Conservation (phyloP, 768 basidiomycete genomes). For the Xerocomus spinulosus region DNA sequence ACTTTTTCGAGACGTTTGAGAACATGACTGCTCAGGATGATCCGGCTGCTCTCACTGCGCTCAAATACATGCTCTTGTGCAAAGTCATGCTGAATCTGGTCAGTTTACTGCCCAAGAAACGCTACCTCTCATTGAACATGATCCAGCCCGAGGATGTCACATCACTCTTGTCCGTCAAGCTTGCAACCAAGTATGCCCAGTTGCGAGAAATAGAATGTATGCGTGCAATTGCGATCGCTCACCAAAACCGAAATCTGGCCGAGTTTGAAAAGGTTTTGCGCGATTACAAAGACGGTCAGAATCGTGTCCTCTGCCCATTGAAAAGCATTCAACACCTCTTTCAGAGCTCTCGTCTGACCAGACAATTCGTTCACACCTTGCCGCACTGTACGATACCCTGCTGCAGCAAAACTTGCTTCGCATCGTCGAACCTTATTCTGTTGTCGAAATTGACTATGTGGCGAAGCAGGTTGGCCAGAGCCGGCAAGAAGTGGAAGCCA, state of each 20-base stretch:
- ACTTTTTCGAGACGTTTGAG: slow-evolving; percentile 97
- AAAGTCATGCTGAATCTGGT: slow-evolving; percentile 98
- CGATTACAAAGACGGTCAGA: slow-evolving; percentile 76
- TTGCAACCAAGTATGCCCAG: slow-evolving; percentile 83
- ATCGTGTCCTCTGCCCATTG: not conserved
- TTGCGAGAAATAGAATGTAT: slow-evolving; percentile 90
- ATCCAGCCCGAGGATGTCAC: slow-evolving; percentile 89
- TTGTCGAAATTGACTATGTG: slow-evolving; percentile 87
- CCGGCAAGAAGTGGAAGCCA: slow-evolving; percentile 82
- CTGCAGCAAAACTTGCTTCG: slow-evolving; percentile 93
- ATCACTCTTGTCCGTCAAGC: slow-evolving; percentile 78
- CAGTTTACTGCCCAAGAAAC: slow-evolving; percentile 25
- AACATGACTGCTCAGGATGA: slow-evolving; percentile 77
- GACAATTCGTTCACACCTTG: slow-evolving; percentile 91
- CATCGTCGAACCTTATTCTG: slow-evolving; percentile 93
- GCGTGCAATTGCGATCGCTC: slow-evolving; percentile 92
- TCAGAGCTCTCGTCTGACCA: slow-evolving; percentile 92
- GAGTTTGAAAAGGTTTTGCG: slow-evolving; percentile 85
- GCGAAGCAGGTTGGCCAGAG: slow-evolving; percentile 85
- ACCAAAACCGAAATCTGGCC: slow-evolving; percentile 83
- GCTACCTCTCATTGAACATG: not conserved
- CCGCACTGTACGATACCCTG: slow-evolving; percentile 91
- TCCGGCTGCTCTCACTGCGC: slow-evolving; percentile 66
- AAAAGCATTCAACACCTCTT: not conserved
- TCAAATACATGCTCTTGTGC: slow-evolving; percentile 98